phyloP scores from a whole-genome alignment of 2,329 filamentous ascomycete species.

The Aspergillus latus region DNA sequence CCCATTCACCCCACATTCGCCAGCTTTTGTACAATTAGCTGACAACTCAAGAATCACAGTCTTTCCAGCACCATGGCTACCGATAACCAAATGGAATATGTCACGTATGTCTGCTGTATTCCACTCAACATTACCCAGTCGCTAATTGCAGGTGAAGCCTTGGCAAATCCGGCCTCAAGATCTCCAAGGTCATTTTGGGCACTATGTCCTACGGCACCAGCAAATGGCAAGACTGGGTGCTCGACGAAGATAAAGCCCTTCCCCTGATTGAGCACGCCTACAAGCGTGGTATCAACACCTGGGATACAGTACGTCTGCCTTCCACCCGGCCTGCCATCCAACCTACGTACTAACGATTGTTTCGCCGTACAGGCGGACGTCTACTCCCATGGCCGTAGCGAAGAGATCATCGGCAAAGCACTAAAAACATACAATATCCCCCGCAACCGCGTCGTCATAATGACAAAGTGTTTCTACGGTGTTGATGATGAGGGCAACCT shows the following conservation, averaged over 20 bases:
- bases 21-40: neutral
- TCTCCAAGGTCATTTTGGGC: slow-evolving; percentile 59
- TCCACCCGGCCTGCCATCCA: neutral
- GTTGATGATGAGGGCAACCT: slow-evolving; percentile 19
- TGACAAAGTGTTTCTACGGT: slow-evolving; percentile 60
- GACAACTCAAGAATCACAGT: neutral
- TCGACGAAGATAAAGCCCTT: slow-evolving; percentile 37
- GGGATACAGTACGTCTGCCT: slow-evolving; percentile 36
- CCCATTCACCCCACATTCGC: neutral
- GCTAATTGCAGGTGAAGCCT: neutral
- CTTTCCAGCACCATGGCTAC: slow-evolving; percentile 1
- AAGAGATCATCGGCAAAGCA: slow-evolving; percentile 66
- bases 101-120: slow-evolving; percentile 21
- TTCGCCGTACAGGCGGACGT: slow-evolving; percentile 34
- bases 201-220: slow-evolving; percentile 49
- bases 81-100: slow-evolving; percentile 34
- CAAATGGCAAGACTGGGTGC: slow-evolving; percentile 38
- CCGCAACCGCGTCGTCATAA: slow-evolving; percentile 62
- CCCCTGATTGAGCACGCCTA: slow-evolving; percentile 38
- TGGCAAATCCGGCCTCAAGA: slow-evolving; percentile 50
- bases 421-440: slow-evolving; percentile 65
- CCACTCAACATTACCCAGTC: too few species aligned
- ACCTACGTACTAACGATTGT: too few species aligned
- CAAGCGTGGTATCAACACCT: slow-evolving; percentile 40
- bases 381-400: slow-evolving; percentile 60